phyloP scores from a whole-genome alignment of 2,329 filamentous ascomycete species.

The Cryphonectria radicalis region DNA sequence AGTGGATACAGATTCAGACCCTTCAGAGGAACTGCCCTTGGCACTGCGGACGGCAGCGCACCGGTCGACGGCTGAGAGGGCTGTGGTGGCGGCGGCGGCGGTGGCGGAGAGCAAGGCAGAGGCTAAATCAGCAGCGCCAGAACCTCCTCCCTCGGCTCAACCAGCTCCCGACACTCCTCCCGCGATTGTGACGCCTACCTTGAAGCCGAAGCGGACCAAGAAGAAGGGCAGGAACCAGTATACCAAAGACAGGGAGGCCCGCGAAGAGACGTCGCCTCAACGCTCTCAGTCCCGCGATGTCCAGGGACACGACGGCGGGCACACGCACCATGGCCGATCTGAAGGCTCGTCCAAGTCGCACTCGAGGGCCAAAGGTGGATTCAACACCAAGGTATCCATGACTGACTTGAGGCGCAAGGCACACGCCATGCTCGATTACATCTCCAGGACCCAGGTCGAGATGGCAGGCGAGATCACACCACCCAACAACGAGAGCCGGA shows the following conservation, averaged over 20 bases:
- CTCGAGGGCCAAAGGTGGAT: constrained; percentile 57
- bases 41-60: constrained; percentile 47
- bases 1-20: constrained; percentile 66
- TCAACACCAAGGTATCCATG: constrained; percentile 76
- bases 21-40: constrained; percentile 67
- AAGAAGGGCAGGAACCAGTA: constrained; percentile 82
- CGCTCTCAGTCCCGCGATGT: constrained; percentile 58
- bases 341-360: constrained; percentile 38
- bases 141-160: constrained; percentile 51
- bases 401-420: constrained; percentile 87
- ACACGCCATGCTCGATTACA: constrained; percentile 85
- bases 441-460: constrained; percentile 85
- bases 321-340: constrained; percentile 38
- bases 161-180: constrained; percentile 54
- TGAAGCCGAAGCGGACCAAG: constrained; percentile 69
- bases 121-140: constrained; percentile 34
- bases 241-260: constrained; percentile 71
- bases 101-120: constrained; percentile 31
- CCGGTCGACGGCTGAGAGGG: constrained; percentile 33
- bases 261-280: constrained; percentile 60
- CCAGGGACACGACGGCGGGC: constrained; percentile 52
- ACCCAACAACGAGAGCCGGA: constrained; percentile 43
- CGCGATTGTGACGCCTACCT: constrained; percentile 45
- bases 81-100: constrained; percentile 27
- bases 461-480: constrained; percentile 68